phyloP scores from a whole-genome alignment of 2,329 filamentous ascomycete genomes.

The Ascomycota sp. region DNA sequence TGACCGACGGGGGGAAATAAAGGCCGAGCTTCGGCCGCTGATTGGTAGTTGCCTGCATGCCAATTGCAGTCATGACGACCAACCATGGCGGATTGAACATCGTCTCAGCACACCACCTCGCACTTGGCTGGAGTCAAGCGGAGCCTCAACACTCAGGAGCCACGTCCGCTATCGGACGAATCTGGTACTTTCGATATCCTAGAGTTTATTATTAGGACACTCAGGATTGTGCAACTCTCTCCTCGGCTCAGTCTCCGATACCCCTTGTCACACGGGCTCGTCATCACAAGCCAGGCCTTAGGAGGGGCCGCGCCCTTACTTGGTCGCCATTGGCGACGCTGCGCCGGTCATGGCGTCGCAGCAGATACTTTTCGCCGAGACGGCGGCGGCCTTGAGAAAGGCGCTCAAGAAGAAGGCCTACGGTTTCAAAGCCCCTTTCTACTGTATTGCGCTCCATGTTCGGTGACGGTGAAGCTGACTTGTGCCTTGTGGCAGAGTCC shows the following conservation, averaged over 20 bases:
- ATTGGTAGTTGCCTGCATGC: slow-evolving; percentile 1
- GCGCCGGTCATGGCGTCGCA: slow-evolving; percentile 23
- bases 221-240: too few relatives aligned
- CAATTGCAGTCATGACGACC: too few relatives aligned
- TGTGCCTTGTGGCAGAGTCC: slow-evolving; percentile 32
- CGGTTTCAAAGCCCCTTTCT: slow-evolving; percentile 18
- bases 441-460: slow-evolving; percentile 1
- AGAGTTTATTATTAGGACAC: too few relatives aligned
- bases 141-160: too few relatives aligned
- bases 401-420: slow-evolving; percentile 43
- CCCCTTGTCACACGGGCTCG: background rate
- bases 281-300: background rate
- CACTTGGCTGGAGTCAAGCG: too few relatives aligned
- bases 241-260: too few relatives aligned
- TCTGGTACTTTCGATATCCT: too few relatives aligned
- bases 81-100: too few relatives aligned
- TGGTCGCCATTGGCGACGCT: background rate
- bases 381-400: slow-evolving; percentile 47
- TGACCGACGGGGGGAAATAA: slow-evolving; percentile 3
- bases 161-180: too few relatives aligned
- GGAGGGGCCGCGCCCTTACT: background rate
- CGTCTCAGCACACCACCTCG: too few relatives aligned
- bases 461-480: slow-evolving; percentile 5
- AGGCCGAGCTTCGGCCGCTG: slow-evolving; percentile 1
- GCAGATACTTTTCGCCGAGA: slow-evolving; percentile 43